Base-by-base conservation (phyloP, 805 yeast genomes). In the Pichia californica region DNA sequence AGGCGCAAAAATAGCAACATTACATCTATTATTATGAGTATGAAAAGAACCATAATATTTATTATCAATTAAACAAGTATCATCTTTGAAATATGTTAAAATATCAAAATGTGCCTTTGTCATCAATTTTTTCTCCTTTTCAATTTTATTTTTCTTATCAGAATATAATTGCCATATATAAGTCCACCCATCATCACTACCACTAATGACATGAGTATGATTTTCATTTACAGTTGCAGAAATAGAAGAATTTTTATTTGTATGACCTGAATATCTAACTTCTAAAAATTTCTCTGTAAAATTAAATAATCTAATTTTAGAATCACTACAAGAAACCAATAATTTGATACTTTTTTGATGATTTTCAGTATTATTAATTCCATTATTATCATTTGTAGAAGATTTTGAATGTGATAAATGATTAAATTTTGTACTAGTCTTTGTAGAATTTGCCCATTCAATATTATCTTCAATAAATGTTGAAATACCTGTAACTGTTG, bases 111-210 rank as follows among this genome's bases (percentile, higher is more conserved):
- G 40, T 9, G 47, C 38, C 23, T 40, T 44, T 11, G 37, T 44
- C 7, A 44, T n/a, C 25, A 27, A 19, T 31, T 33, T 34, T 36
- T 44, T 34, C 28, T 44, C 59, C 5, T 57, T 57, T 34, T 60
- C 64, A 19, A 44, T 41, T 34, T 43, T 31, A 29, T 57, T 49
- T 9, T 45, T 36, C 10, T 35, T 31, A 38, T 44, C 48, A 9
- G 48, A 34, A 30, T 45, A 41, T 10, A 38, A 21, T 23, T 45
- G 72, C 98, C 98, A 91, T 11, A 86, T 65, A 56, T 88, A 89
- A 13, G 85, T 76, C 79, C 88, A 79, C 52, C 85, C 87, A 63
- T 89, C 93, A 58, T 89, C 96, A 11, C 94, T 83, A 0, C 95
- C 95, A 7, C 84, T 71, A 8, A 88, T 71, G 6, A 88, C 72